These are phyloP conservation scores for Zea mays DNA, from an alignment of 176 grass and related monocot genomes.

Conservation along the genomic window DNA sequence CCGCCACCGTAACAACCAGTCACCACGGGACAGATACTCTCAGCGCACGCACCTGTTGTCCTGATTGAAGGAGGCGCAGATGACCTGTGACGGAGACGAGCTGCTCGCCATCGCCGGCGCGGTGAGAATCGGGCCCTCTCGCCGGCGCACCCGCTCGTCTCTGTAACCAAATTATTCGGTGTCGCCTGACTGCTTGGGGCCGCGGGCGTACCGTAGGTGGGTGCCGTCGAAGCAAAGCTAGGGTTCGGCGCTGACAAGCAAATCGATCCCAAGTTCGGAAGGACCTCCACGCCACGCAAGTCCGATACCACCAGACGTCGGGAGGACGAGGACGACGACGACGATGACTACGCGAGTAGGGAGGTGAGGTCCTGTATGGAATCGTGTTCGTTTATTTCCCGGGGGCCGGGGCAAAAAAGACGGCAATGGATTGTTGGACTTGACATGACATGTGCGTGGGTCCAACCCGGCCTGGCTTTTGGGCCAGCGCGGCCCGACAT, in stretches of 20 bases:
- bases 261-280: background rate
- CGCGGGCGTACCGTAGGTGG: background rate
- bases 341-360: background rate
- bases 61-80: constrained; percentile 94
- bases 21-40: background rate
- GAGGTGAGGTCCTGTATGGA: background rate
- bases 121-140: background rate
- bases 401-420: background rate
- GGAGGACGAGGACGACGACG: background rate
- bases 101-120: constrained; percentile 63
- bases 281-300: constrained; percentile 28
- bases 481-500: background rate
- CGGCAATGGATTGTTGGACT: background rate
- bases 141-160: background rate
- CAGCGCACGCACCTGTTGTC: constrained; percentile 61
- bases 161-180: background rate
- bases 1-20: background rate
- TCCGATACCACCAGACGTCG: background rate
- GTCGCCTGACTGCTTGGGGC: background rate
- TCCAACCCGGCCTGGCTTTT: background rate
- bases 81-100: constrained; percentile 55
- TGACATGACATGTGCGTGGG: background rate
- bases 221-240: constrained; percentile 19
- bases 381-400: background rate
- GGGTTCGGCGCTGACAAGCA: background rate